Evolutionary conservation across 305 asterid species (phyloP), one percentile per base, ranked within the genome.

Genomic region (Withania somnifera): DNA sequence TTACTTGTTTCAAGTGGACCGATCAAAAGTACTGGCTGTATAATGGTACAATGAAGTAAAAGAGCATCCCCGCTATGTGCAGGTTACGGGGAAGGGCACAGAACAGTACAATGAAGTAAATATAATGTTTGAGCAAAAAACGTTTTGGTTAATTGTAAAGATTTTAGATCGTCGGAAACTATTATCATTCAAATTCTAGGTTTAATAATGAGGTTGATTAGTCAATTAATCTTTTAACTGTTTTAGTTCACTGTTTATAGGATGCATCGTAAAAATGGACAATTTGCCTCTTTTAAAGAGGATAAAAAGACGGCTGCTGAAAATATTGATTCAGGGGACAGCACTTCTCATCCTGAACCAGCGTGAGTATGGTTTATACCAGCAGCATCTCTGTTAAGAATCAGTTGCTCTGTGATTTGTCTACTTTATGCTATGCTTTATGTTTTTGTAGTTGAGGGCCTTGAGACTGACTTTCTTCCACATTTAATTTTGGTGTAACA

Each of bases 211-310:
- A 84, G 38, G 17, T 57, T 60, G 24, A 60, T 63, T 40, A 17
- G 81, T 54, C 14, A 5, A 14, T 19, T 73, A 19, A 4, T 17
- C 14, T 52, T 11, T 69, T 17, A 54, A 45, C 24, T 20, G 53
- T 30, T 40, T 80, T 54, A 17, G 51, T 80, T 61, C 47, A 15
- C 51, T 80, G 28, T 69, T 84, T 83, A 77, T 83, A 91, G 95
- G 90, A 89, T 90, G 95, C 92, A 89, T 83, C 90, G 93, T 42
- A 90, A 84, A 83, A 90, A 89, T 80, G 95, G 93, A 26, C 93
- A 91, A 38, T 90, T 89, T 86, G 89, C 92, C 22, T 90, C 93
- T 82, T 86, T 83, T 38, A 87, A 90, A 51, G 79, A 47, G 13
- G 40, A 26, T 73, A 89, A 81, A 82, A 63, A 81, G 60, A 51